phyloP scores from a whole-genome alignment of 2,329 filamentous ascomycete species.

The Fusarium domesticum region DNA sequence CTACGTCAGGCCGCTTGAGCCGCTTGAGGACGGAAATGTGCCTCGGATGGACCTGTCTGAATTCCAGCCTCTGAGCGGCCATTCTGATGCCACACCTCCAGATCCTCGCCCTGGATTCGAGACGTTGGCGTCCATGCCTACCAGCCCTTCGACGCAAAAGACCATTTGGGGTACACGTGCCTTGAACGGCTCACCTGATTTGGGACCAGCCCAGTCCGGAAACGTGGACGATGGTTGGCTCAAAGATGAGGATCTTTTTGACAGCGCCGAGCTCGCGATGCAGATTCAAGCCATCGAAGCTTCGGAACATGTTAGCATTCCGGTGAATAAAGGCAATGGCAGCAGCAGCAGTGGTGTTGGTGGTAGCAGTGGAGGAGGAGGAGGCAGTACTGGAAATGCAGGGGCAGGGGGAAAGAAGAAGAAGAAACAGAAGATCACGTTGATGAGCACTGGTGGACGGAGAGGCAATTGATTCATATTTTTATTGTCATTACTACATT shows the following conservation, averaged over 20 bases:
- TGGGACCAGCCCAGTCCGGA: slow-evolving; percentile 36
- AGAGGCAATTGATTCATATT: slow-evolving; percentile 38
- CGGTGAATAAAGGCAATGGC: slow-evolving; percentile 15
- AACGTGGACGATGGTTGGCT: slow-evolving; percentile 76
- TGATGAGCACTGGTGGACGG: slow-evolving; percentile 66
- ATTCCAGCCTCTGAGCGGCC: slow-evolving; percentile 60
- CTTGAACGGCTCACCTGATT: slow-evolving; percentile 57
- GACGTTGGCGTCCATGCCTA: slow-evolving; percentile 72
- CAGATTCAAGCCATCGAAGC: slow-evolving; percentile 56
- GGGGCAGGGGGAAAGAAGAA: slow-evolving; percentile 56
- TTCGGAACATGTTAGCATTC: slow-evolving; percentile 29
- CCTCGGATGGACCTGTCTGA: slow-evolving; percentile 55
- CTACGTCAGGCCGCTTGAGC: slow-evolving; percentile 38
- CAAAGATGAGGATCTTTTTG: slow-evolving; percentile 72
- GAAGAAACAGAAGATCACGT: slow-evolving; percentile 69
- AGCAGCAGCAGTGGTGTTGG: slow-evolving; percentile 25
- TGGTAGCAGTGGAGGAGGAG: slow-evolving; percentile 33
- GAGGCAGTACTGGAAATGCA: slow-evolving; percentile 24
- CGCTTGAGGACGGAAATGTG: slow-evolving; percentile 37
- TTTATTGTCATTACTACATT: no score
- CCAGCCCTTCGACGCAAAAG: slow-evolving; percentile 69
- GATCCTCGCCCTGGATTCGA: slow-evolving; percentile 61
- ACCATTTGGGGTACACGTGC: slow-evolving; percentile 92
- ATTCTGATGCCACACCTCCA: slow-evolving; percentile 51
- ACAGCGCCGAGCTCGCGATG: slow-evolving; percentile 55